These are phyloP conservation scores for Arabidopsis lyrata DNA, from an alignment of 441 rosid species.

Conservation along the genomic window DNA sequence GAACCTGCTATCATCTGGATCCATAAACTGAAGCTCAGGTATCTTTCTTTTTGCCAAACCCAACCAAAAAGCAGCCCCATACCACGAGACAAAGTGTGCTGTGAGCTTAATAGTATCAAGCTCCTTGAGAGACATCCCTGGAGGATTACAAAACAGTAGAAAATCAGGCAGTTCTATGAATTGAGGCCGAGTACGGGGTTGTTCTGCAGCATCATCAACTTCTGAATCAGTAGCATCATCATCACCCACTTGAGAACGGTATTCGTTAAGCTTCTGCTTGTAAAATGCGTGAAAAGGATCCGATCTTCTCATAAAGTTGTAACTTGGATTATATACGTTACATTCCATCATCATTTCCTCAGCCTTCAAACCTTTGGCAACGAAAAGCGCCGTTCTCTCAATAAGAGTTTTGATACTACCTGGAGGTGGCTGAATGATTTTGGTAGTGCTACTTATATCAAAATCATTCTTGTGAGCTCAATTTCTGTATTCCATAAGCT, in stretches of 20 bases:
- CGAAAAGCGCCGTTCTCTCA: not conserved
- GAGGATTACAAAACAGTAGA: not conserved
- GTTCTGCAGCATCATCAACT: not conserved
- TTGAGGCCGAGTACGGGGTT: too few species aligned
- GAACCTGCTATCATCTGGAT: not conserved
- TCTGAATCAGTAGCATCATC: not conserved
- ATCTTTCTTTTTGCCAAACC: not conserved
- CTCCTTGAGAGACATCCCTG: not conserved
- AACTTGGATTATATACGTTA: not conserved
- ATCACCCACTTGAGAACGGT: not conserved
- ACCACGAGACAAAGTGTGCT: not conserved
- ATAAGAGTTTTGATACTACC: not conserved
- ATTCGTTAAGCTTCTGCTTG: not conserved
- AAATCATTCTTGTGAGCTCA: not conserved
- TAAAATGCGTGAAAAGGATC: constrained; percentile 4
- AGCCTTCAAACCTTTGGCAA: not conserved
- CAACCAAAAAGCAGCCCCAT: not conserved
- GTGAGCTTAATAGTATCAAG: not conserved
- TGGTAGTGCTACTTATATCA: not conserved
- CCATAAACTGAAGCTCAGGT: not conserved
- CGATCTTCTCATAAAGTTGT: not conserved
- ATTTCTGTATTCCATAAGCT: not conserved
- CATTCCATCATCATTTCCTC: not conserved
- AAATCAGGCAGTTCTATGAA: not conserved
- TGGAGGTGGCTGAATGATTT: constrained; percentile 2